These are phyloP conservation scores for Fusarium pseudoanthophilum DNA, from an alignment of 2,329 filamentous ascomycete species.

Conservation along the genomic window DNA sequence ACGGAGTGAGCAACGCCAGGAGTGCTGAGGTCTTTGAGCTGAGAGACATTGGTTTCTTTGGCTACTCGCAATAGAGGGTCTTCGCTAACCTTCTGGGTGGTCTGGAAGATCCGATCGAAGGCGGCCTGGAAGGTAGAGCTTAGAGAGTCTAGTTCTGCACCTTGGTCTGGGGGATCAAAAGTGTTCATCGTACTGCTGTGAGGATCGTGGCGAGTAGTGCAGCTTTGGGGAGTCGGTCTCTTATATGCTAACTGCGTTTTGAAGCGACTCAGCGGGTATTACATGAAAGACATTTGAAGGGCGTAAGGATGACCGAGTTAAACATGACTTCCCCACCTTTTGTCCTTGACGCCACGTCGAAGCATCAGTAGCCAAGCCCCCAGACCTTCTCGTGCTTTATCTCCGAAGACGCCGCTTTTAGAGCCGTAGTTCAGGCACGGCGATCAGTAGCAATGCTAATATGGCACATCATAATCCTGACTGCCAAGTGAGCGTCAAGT, in stretches of 20 bases:
- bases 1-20: background rate
- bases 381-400: no score
- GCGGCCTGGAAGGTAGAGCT: conserved; percentile 2
- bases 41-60: background rate
- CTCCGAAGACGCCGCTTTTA: accelerated
- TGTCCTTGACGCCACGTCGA: background rate
- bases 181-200: background rate
- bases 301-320: background rate
- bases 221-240: accelerated
- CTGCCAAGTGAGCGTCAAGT: background rate
- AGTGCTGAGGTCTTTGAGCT: background rate
- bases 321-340: conserved; percentile 7
- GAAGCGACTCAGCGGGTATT: background rate
- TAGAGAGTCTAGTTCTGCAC: background rate
- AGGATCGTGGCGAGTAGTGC: accelerated
- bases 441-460: background rate
- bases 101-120: conserved; percentile 4
- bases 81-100: background rate
- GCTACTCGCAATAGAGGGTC: conserved; percentile 1
- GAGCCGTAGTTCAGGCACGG: accelerated
- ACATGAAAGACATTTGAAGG: background rate
- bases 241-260: background rate
- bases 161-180: background rate
- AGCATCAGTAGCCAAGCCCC: background rate
- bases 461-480: background rate